Conservation (phyloP, 371 early-diverging fungal species). For the Rhizopus sp. region DNA sequence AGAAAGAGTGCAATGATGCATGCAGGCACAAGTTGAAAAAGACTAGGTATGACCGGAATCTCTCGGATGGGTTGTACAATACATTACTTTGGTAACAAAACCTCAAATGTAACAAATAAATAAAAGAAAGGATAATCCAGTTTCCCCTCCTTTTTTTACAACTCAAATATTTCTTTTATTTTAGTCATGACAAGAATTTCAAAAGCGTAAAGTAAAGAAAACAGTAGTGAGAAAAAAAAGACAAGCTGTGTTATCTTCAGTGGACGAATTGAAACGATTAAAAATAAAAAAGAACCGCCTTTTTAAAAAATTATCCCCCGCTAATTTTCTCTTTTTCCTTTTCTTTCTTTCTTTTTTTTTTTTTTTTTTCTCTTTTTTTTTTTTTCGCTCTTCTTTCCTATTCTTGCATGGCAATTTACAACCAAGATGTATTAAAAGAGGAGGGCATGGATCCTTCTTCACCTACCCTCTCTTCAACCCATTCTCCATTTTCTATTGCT, state of each 20-base stretch:
- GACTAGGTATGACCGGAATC: background rate
- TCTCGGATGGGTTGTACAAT: background rate
- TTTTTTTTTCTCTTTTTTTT: too few species aligned
- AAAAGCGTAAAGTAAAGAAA: too few species aligned
- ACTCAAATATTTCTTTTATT: background rate
- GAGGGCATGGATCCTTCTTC: background rate
- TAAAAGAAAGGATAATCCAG: too few species aligned
- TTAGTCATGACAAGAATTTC: background rate
- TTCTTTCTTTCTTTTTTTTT: too few species aligned
- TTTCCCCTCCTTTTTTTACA: background rate
- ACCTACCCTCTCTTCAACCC: constrained; percentile 8
- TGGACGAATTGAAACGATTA: too few species aligned
- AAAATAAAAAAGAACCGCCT: background rate
- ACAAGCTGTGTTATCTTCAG: too few species aligned
- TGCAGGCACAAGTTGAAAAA: background rate
- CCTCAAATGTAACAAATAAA: background rate
- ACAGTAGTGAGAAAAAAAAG: too few species aligned
- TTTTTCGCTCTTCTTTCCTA: background rate
- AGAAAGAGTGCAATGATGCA: too few species aligned
- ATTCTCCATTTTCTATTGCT: constrained; percentile 15
- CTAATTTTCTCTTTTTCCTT: background rate
- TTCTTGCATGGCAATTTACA: background rate
- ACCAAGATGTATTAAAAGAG: background rate
- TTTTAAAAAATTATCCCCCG: background rate
- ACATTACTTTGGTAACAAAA: background rate